Conservation (phyloP, 148 eudicot species). For the Persicaria maculosa region DNA sequence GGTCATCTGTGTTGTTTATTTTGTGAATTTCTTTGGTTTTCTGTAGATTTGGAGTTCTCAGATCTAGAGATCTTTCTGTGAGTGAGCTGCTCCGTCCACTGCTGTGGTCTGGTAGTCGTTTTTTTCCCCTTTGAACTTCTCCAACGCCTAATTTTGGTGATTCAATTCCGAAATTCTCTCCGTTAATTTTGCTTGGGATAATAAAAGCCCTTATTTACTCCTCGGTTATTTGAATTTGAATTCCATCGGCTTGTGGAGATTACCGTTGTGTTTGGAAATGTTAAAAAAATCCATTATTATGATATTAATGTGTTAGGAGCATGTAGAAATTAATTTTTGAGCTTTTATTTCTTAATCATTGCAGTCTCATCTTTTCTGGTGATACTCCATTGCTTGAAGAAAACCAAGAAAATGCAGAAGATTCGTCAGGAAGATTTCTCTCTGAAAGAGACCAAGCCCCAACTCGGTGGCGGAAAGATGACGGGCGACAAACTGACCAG, state of each 20-base stretch:
- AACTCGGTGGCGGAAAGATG: slow-evolving; percentile 45
- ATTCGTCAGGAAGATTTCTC: slow-evolving; percentile 48
- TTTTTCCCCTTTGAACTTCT: neutral
- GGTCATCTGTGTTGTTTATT: neutral
- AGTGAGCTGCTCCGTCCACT: slow-evolving; percentile 5
- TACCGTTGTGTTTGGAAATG: slow-evolving; percentile 18
- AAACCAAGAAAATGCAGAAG: slow-evolving; percentile 35
- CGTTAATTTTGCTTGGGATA: slow-evolving; percentile 13
- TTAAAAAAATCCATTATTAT: slow-evolving; percentile 13
- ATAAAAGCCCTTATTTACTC: slow-evolving; percentile 6
- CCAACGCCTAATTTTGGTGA: slow-evolving; percentile 14
- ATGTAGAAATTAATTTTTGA: neutral
- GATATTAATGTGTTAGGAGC: slow-evolving; percentile 9
- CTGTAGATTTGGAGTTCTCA: slow-evolving; percentile 35
- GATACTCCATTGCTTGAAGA: slow-evolving; percentile 1
- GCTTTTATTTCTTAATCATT: neutral
- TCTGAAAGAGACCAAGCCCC: slow-evolving; percentile 60
- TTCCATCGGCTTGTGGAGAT: slow-evolving; percentile 6
- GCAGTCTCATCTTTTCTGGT: slow-evolving; percentile 3
- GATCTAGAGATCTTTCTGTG: slow-evolving; percentile 24
- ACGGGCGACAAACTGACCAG: slow-evolving; percentile 53
- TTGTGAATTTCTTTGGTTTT: slow-evolving; percentile 13
- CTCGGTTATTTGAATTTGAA: neutral
- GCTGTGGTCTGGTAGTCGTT: neutral
- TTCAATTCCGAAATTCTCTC: neutral